A percentile compares a stretch with the other conserved stretches of the same genome.
These are phyloP conservation scores for Cylindrotheca fusiformis DNA, from an alignment of 108 stramenopile species.

Conservation along the genomic window DNA sequence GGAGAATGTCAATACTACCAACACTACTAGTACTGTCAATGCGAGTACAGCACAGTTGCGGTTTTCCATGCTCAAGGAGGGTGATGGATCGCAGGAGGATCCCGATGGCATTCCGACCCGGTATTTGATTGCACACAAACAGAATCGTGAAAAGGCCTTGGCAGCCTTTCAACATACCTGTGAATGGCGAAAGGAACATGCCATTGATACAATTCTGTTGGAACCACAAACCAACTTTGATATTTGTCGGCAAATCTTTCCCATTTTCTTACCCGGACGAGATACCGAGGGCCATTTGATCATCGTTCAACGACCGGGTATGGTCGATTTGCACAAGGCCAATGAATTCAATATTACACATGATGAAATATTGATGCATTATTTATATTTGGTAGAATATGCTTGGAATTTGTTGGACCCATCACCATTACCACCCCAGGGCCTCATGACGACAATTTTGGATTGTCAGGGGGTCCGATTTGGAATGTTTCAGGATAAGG, in stretches of 20 bases:
- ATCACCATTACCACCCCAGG: conserved; percentile 23
- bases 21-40: no score
- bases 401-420: conserved; percentile 74
- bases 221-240: conserved; percentile 63
- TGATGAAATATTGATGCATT: conserved; percentile 65
- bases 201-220: conserved; percentile 46
- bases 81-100: conserved; percentile 60
- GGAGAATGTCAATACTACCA: no score
- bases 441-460: conserved; percentile 65
- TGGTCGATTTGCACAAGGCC: conserved; percentile 48
- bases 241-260: conserved; percentile 54
- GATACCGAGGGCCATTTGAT: conserved; percentile 50
- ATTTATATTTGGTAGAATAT: conserved; percentile 71
- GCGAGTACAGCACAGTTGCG: no score
- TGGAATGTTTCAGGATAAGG: conserved; percentile 33
- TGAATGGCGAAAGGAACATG: conserved; percentile 46
- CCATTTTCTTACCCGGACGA: conserved; percentile 60
- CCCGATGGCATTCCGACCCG: conserved; percentile 70
- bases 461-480: conserved; percentile 58
- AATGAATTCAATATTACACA: conserved; percentile 38
- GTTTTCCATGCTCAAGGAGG: conserved; percentile 24
- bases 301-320: conserved; percentile 54
- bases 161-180: conserved; percentile 41
- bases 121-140: conserved; percentile 60
- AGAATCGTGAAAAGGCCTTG: conserved; percentile 48